These are phyloP conservation scores for Suillus subalutaceus DNA, from an alignment of 768 basidiomycete genomes.

Conservation along the genomic window DNA sequence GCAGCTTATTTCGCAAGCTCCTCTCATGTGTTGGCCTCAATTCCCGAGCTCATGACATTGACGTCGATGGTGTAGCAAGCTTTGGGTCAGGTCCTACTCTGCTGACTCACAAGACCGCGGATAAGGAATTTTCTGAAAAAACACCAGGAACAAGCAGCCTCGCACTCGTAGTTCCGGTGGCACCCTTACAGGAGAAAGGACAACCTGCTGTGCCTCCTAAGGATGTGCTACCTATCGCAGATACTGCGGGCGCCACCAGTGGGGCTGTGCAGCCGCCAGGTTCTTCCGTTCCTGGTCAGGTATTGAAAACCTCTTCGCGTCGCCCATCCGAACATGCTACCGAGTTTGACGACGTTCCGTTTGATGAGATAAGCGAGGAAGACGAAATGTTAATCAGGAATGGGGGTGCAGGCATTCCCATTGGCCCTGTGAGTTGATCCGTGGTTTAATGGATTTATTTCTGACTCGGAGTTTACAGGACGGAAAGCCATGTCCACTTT, in stretches of 20 bases:
- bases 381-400: slow-evolving; percentile 81
- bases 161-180: slow-evolving; percentile 16
- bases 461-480: slow-evolving; percentile 49
- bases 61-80: slow-evolving; percentile 28
- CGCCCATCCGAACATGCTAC: slow-evolving; percentile 43
- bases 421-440: slow-evolving; percentile 68
- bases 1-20: slow-evolving; percentile 53
- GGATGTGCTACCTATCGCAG: slow-evolving; percentile 54
- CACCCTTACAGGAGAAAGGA: slow-evolving; percentile 29
- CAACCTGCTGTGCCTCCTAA: slow-evolving; percentile 44
- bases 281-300: slow-evolving; percentile 42
- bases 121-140: slow-evolving; percentile 18
- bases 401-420: slow-evolving; percentile 88
- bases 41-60: slow-evolving; percentile 40
- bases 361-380: slow-evolving; percentile 44
- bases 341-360: slow-evolving; percentile 37
- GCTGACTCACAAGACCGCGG: slow-evolving; percentile 16
- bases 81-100: slow-evolving; percentile 13
- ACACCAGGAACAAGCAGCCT: slow-evolving; percentile 8
- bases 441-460: neutral
- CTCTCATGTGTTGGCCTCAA: slow-evolving; percentile 59
- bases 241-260: slow-evolving; percentile 82
- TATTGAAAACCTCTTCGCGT: neutral
- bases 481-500: slow-evolving; percentile 75
- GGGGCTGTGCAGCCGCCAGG: slow-evolving; percentile 87